Conservation (phyloP, 225 moss, liverwort and hornwort species). For the Sphagnum contortum region DNA sequence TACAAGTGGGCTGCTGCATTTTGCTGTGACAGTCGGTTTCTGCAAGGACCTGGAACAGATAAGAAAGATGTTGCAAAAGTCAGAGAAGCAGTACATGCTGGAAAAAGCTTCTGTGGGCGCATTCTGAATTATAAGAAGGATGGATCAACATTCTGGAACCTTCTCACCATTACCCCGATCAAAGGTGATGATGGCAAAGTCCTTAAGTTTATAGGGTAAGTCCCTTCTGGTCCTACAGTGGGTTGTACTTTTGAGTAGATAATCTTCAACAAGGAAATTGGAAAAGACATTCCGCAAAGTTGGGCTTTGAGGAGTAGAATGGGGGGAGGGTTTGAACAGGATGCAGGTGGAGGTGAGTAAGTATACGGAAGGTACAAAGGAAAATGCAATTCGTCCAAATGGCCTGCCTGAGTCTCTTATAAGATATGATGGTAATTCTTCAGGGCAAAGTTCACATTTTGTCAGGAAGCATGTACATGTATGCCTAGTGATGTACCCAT, state of each 20-base stretch:
- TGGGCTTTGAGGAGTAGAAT: too few species aligned
- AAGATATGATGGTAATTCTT: slow-evolving; percentile 53
- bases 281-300: too few species aligned
- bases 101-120: slow-evolving; percentile 51
- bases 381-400: slow-evolving; percentile 63
- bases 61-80: slow-evolving; percentile 30
- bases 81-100: slow-evolving; percentile 37
- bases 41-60: slow-evolving; percentile 59
- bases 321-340: slow-evolving; percentile 23
- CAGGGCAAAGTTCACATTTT: too few species aligned
- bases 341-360: slow-evolving; percentile 99
- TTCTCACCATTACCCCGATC: slow-evolving; percentile 71
- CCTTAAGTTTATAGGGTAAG: slow-evolving; percentile 77
- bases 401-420: slow-evolving; percentile 91
- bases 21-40: slow-evolving; percentile 24
- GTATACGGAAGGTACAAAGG: slow-evolving; percentile 81
- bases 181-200: slow-evolving; percentile 71
- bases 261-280: too few species aligned
- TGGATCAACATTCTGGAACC: slow-evolving; percentile 87
- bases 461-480: too few species aligned
- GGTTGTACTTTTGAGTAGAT: too few species aligned
- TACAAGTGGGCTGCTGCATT: not conserved
- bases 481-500: too few species aligned
- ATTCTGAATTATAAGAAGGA: slow-evolving; percentile 82
- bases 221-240: too few species aligned